Base-by-base conservation (phyloP, 148 eudicot species). In the Salicornia ramosissima region DNA sequence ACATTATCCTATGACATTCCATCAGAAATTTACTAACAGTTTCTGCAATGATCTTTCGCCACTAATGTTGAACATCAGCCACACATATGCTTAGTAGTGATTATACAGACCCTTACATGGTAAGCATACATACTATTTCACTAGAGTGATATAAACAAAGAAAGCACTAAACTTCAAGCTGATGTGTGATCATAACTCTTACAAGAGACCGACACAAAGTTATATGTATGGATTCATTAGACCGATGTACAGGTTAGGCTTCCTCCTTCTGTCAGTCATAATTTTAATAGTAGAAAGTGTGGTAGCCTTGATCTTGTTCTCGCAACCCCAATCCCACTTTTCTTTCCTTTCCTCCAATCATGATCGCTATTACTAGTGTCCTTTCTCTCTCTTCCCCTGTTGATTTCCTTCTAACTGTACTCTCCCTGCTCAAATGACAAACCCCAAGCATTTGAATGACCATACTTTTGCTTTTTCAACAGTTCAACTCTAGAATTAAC, bases 1-100 rank as follows among this genome's bases (percentile, higher is more conserved):
- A 69, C 24, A 22, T n/a, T 14, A 53, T 10, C 43, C 18, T 29
- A 34, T 40, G 47, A 77, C 45, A 42, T 19, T 54, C 22, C 74
- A 64, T 47, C 43, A 33, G 26, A 55, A n/a, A 15, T 15, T 0
- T 26, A 50, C 10, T 3, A 0, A 36, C 19, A 16, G 0, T 4
- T 29, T 42, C 43, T 54, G 30, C 33, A 26, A 36, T 73, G 21
- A 33, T 68, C 49, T 40, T 49, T 22, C 60, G 52, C 16, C 26
- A 58, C 28, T 21, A 64, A 39, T 13, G 24, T 2, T 10, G 43
- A 18, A 71, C 45, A 56, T 3, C 31, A 65, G 33, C 60, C 15
- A 6, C 47, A 34, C 64, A n/a, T 10, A 43, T 7, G 15, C 45
- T 6, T 49, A 39, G 4, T 8, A 18, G 31, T 28, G 12, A 24